These are phyloP conservation scores for Pseudonitzschia pungens DNA, from an alignment of 108 stramenopile species.

Conservation along the genomic window DNA sequence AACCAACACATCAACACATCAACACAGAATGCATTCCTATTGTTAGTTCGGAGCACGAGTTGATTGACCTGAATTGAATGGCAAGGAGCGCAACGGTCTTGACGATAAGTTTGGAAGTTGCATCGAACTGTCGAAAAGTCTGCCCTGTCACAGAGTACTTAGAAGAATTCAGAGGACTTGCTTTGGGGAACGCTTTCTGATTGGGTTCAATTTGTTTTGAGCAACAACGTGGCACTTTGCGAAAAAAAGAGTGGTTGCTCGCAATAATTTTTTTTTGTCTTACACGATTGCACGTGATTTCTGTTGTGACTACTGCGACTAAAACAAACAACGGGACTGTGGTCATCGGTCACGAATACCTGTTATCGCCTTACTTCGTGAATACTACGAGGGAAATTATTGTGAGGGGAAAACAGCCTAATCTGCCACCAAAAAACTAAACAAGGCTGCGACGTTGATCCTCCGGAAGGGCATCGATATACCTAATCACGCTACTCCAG, in stretches of 20 bases:
- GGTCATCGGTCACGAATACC: constrained; percentile 2
- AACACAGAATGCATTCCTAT: constrained; percentile 6
- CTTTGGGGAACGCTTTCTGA: background rate
- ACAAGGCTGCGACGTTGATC: background rate
- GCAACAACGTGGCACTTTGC: background rate
- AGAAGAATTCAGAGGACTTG: background rate
- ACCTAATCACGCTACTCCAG: background rate
- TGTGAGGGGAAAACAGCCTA: background rate
- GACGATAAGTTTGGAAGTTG: background rate
- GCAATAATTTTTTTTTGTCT: too few relatives aligned
- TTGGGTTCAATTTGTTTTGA: background rate
- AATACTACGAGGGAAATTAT: background rate
- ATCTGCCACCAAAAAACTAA: background rate
- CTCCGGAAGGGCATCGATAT: background rate
- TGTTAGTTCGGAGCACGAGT: background rate
- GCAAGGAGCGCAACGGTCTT: background rate
- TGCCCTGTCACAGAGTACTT: background rate
- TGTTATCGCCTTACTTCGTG: constrained; percentile 11
- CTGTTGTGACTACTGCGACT: background rate
- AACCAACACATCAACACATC: constrained; percentile 13
- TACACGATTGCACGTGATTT: too few relatives aligned
- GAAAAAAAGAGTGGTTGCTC: background rate
- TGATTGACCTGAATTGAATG: background rate
- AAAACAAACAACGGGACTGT: too few relatives aligned
- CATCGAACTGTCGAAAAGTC: background rate